phyloP scores from a whole-genome alignment of 192 early-diverging fungal species.

The Diversispora epigaea region DNA sequence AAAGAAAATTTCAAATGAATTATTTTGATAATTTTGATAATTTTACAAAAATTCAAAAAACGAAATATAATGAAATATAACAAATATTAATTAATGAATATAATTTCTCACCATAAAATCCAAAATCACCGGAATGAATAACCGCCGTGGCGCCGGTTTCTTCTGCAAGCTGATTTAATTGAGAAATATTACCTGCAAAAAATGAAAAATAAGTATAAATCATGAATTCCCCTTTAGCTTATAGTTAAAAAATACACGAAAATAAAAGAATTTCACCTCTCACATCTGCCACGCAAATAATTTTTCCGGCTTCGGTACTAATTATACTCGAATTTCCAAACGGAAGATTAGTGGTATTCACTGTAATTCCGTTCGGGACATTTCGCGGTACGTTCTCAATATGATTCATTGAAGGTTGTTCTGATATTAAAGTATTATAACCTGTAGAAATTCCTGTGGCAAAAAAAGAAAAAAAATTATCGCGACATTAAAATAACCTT shows the following conservation, averaged over 20 bases:
- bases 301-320: constrained; percentile 46
- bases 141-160: constrained; percentile 53
- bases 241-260: background rate
- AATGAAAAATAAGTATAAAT: background rate
- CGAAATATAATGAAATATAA: background rate
- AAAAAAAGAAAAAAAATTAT: background rate
- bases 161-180: constrained; percentile 55
- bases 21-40: background rate
- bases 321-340: constrained; percentile 26
- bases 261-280: constrained; percentile 36
- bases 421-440: background rate
- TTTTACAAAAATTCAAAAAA: no score
- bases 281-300: constrained; percentile 53
- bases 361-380: constrained; percentile 17
- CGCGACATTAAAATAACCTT: background rate
- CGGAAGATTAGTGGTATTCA: constrained; percentile 30
- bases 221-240: background rate
- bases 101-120: constrained; percentile 54
- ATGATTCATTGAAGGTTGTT: constrained; percentile 16
- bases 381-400: background rate
- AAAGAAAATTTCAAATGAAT: background rate
- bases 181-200: constrained; percentile 50
- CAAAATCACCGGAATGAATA: constrained; percentile 63
- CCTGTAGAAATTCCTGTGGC: background rate
- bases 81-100: background rate